Conservation (phyloP, 306 rosid genomes). For the Dicorynia guianensis region DNA sequence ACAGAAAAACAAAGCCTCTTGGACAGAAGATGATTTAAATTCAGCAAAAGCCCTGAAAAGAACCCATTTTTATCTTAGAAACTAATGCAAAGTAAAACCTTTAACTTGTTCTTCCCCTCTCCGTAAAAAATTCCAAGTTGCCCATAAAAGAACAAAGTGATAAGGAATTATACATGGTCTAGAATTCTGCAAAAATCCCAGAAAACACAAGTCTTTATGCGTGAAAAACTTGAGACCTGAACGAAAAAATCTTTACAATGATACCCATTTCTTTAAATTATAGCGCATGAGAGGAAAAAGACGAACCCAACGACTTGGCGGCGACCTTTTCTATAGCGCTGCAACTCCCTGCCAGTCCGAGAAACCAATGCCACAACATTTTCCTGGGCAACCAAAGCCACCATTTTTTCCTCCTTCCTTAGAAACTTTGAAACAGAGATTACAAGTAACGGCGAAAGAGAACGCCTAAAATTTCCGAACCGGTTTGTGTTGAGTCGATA, state of each 20-base stretch:
- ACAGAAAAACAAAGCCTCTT: too few species aligned
- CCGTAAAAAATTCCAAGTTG: neutral
- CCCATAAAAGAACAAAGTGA: neutral
- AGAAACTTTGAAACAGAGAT: neutral
- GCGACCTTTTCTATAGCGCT: constrained; percentile 76
- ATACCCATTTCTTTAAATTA: neutral
- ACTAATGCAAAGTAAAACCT: neutral
- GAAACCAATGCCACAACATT: constrained; percentile 72
- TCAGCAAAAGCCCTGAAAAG: too few species aligned
- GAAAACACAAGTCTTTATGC: neutral
- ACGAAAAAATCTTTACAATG: neutral
- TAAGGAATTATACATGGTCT: neutral
- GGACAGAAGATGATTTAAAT: too few species aligned
- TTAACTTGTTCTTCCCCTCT: too few species aligned
- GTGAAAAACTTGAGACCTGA: neutral
- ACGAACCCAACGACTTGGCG: constrained; percentile 93
- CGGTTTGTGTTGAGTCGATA: constrained; percentile 40
- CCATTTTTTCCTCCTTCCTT: constrained; percentile 39
- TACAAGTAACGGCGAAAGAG: neutral
- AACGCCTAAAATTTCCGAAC: neutral
- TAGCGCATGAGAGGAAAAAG: neutral
- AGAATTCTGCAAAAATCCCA: neutral
- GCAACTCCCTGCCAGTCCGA: constrained; percentile 88
- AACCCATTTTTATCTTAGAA: neutral
- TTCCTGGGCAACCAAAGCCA: constrained; percentile 61